Percentiles rank a stretch among this genome's conserved stretches.
These are phyloP conservation scores for Tetrahymena malaccensis DNA, from an alignment of 73 alveolate genomes.

Conservation along the genomic window DNA sequence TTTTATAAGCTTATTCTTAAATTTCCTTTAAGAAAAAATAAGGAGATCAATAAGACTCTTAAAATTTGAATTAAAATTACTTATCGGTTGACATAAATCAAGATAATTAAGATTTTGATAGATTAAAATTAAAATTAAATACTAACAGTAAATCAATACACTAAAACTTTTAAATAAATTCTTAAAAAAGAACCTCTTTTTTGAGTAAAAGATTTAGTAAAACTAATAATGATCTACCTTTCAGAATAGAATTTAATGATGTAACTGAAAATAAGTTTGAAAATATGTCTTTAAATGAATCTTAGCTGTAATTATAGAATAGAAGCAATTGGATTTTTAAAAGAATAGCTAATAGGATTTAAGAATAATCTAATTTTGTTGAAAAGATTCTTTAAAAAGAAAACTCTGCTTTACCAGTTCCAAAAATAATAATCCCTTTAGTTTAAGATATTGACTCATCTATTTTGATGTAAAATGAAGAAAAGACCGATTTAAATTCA, in stretches of 20 bases:
- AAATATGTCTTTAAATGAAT: background rate
- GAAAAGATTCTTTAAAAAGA: background rate
- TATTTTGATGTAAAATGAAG: background rate
- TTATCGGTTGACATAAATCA: no score
- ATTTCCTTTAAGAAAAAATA: background rate
- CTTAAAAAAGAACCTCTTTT: no score
- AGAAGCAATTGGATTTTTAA: background rate
- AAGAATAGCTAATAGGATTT: background rate
- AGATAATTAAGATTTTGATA: no score
- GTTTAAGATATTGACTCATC: background rate
- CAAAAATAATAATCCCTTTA: background rate
- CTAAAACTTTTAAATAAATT: no score
- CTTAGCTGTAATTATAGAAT: background rate
- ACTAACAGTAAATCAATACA: background rate
- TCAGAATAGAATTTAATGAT: background rate
- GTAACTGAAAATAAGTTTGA: background rate
- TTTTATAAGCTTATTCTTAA: background rate
- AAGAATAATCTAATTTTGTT: background rate
- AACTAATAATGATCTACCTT: background rate
- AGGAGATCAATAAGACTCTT: background rate
- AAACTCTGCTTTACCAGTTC: background rate
- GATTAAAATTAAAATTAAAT: no score
- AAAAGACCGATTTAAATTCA: background rate
- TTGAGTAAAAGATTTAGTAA: background rate
- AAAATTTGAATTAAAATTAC: no score